Percentiles rank a stretch among this genome's conserved stretches.
phyloP scores from a whole-genome alignment of 2,329 filamentous ascomycete genomes.

The Ophiostoma ulmi region DNA sequence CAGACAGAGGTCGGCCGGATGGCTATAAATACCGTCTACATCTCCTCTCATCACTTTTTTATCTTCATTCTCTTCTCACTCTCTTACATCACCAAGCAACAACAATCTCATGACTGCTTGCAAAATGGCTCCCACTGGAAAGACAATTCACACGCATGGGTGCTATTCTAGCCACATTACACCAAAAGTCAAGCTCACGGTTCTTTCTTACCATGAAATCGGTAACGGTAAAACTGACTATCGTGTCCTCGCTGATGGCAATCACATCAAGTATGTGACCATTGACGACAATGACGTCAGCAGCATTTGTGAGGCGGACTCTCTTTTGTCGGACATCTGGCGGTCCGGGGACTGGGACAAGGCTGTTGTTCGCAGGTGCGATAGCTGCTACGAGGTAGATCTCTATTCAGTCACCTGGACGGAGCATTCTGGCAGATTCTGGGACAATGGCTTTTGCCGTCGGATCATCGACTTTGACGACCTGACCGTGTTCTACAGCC shows the following conservation, averaged over 20 bases:
- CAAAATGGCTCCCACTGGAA: background rate
- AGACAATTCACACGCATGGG: background rate
- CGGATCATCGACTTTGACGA: background rate
- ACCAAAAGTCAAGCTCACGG: background rate
- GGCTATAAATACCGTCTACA: background rate
- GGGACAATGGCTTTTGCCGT: background rate
- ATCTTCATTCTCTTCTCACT: background rate
- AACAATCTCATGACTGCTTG: background rate
- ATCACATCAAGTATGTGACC: background rate
- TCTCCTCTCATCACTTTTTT: background rate
- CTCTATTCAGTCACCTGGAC: background rate
- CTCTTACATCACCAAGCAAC: background rate
- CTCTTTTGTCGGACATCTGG: background rate
- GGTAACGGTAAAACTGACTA: background rate
- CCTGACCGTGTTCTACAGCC: background rate
- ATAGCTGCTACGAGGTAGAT: no score
- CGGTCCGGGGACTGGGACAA: background rate
- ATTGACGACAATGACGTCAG: background rate
- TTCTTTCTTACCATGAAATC: background rate
- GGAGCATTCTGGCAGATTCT: background rate
- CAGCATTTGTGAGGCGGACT: rapidly evolving
- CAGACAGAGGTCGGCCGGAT: background rate
- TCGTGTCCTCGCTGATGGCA: background rate
- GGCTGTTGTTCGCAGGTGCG: background rate
- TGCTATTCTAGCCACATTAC: background rate